phyloP scores from a whole-genome alignment of 129 eudicot genomes.

The Kitagawia praeruptora region DNA sequence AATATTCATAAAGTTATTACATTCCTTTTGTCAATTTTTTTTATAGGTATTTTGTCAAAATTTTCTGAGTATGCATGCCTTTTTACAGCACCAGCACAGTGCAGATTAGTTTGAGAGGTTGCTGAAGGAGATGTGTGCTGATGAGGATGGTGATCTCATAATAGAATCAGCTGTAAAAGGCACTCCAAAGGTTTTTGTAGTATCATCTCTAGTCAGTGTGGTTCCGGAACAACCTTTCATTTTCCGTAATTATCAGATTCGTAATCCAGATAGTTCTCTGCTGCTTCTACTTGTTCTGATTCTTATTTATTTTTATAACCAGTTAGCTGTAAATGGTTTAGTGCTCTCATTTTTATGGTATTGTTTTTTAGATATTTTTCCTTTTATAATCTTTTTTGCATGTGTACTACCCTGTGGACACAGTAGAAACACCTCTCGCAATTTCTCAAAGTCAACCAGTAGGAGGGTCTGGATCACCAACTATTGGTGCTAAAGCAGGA shows the following conservation, averaged over 20 bases:
- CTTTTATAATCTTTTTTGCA: not conserved
- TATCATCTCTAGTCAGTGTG: conserved; percentile 82
- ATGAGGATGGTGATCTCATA: conserved; percentile 94
- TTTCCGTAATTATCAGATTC: conserved; percentile 96
- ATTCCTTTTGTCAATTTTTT: not conserved
- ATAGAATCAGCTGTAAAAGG: conserved; percentile 91
- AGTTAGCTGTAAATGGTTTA: not conserved
- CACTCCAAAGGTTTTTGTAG: conserved; percentile 90
- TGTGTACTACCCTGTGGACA: conserved; percentile 90
- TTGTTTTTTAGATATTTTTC: conserved; percentile 1
- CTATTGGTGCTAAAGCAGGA: conserved; percentile 71
- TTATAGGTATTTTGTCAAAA: not conserved
- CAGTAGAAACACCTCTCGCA: conserved; percentile 74
- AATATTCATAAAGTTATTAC: not conserved
- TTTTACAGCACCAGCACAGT: conserved; percentile 99
- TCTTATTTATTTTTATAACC: not conserved
- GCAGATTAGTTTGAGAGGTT: conserved; percentile 98
- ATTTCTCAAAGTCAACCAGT: conserved; percentile 51
- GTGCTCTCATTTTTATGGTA: not conserved
- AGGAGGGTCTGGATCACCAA: conserved; percentile 53
- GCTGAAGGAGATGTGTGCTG: conserved; percentile 97
- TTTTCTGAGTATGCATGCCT: conserved; percentile 8
- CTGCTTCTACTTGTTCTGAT: not conserved
- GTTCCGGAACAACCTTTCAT: conserved; percentile 95
- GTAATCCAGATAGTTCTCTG: not conserved